phyloP scores from a whole-genome alignment of 495 filamentous ascomycete genomes.

The Lasiosphaeria hispida region DNA sequence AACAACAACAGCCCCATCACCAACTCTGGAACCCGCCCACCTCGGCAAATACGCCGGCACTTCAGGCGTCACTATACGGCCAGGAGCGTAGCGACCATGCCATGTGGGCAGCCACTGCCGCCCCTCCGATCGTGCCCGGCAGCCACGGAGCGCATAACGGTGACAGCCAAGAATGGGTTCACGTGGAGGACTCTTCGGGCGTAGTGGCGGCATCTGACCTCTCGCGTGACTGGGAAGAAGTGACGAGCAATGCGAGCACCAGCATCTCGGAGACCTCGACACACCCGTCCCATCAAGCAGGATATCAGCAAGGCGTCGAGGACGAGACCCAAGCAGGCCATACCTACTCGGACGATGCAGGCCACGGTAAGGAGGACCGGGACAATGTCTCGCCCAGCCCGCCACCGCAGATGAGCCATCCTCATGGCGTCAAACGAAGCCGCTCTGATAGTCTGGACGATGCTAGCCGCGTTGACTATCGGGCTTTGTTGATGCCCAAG shows the following conservation, averaged over 20 bases:
- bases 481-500: too few relatives aligned
- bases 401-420: too few relatives aligned
- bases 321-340: too few relatives aligned
- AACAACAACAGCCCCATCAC: neutral
- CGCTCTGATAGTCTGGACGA: too few relatives aligned
- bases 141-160: neutral
- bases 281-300: neutral
- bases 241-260: neutral
- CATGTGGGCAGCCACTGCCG: neutral
- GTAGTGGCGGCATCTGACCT: conserved; percentile 9
- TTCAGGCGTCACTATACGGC: too few relatives aligned
- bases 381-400: too few relatives aligned
- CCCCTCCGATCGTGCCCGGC: neutral
- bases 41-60: neutral
- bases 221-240: conserved; percentile 25
- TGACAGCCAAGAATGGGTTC: conserved; percentile 13
- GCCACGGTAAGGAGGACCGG: too few relatives aligned
- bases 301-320: too few relatives aligned
- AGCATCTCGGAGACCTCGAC: neutral
- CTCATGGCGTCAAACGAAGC: too few relatives aligned
- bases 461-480: too few relatives aligned
- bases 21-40: neutral
- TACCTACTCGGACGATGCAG: too few relatives aligned
- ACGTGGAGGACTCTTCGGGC: neutral
- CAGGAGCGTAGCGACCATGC: neutral